These are phyloP conservation scores for Asterella californica DNA, from an alignment of 225 moss, liverwort and hornwort genomes.

Conservation along the genomic window DNA sequence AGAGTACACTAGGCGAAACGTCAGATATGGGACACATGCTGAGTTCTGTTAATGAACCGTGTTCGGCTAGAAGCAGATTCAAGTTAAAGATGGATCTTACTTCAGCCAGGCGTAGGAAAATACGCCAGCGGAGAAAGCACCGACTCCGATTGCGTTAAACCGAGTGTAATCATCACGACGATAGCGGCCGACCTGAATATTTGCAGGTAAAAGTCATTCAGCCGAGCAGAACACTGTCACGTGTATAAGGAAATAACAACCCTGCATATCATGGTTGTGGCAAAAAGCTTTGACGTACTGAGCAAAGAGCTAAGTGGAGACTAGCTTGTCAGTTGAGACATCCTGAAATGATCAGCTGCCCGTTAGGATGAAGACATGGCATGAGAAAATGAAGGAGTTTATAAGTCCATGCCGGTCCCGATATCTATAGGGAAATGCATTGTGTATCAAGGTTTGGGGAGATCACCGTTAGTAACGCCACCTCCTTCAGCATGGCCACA, in stretches of 20 bases:
- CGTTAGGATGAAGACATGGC: background rate
- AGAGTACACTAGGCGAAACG: background rate
- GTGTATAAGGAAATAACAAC: background rate
- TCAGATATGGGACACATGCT: background rate
- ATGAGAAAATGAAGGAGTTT: background rate
- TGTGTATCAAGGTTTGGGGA: background rate
- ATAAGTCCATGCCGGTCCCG: background rate
- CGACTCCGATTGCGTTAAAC: slow-evolving; percentile 26
- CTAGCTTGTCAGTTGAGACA: too few relatives aligned
- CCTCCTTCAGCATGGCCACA: slow-evolving; percentile 31
- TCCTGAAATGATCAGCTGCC: background rate
- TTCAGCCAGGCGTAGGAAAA: slow-evolving; percentile 28
- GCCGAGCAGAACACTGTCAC: background rate
- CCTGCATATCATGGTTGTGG: background rate
- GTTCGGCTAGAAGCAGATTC: background rate
- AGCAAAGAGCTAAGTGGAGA: background rate
- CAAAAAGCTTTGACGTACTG: background rate
- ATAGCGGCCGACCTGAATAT: background rate
- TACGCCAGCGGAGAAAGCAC: slow-evolving; percentile 24
- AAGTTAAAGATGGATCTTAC: slow-evolving; percentile 16
- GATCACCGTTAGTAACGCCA: slow-evolving; percentile 23
- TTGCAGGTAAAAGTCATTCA: background rate
- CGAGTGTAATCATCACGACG: slow-evolving; percentile 12
- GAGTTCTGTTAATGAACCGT: background rate
- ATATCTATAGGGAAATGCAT: background rate